Evolutionary conservation across 495 filamentous ascomycete species (phyloP).

Genomic region (Daldinia concentrica): DNA sequence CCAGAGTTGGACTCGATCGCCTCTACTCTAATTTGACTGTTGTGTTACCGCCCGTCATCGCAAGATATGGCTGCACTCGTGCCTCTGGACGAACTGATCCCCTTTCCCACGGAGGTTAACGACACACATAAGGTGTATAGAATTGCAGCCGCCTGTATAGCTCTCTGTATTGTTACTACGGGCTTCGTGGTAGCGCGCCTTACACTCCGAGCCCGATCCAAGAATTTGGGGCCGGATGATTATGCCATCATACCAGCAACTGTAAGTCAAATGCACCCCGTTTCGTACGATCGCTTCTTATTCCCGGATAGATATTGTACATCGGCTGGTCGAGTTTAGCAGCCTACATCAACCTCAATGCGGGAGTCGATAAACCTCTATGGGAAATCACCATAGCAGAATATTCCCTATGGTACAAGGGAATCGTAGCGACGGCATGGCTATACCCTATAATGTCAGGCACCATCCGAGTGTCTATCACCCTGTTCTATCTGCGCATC

Average conservation of each 20-base stretch:
- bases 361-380: constrained; percentile 45
- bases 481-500: constrained; percentile 38
- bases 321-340: constrained; percentile 38
- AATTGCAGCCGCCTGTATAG: constrained; percentile 6
- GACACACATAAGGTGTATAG: constrained; percentile 9
- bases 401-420: constrained; percentile 41
- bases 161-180: neutral
- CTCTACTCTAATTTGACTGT: neutral
- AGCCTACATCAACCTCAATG: constrained; percentile 36
- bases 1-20: neutral
- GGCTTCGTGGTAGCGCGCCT: neutral
- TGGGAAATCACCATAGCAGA: constrained; percentile 43
- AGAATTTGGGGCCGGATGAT: constrained; percentile 23
- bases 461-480: constrained; percentile 36
- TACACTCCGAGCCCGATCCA: neutral
- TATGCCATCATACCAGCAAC: constrained; percentile 24
- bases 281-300: neutral
- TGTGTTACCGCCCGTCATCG: neutral
- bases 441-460: constrained; percentile 35
- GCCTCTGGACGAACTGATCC: constrained; percentile 5
- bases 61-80: neutral
- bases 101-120: neutral
- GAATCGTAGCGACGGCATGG: constrained; percentile 29
- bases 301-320: constrained; percentile 33
- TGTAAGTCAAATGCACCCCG: neutral